Evolutionary conservation across 129 eudicot species (phyloP).

Genomic region (Tanacetum coccineum): DNA sequence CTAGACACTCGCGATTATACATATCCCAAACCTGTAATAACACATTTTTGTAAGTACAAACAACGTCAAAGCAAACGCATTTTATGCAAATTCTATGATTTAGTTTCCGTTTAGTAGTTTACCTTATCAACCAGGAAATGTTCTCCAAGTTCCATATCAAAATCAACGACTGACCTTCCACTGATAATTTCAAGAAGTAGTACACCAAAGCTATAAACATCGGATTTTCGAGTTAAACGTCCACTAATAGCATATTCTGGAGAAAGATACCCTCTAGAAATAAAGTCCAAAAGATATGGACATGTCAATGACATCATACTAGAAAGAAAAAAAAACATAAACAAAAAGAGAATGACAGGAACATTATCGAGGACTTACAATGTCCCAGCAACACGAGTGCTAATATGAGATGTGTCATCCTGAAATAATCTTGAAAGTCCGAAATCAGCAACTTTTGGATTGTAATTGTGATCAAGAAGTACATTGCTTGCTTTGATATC

Average conservation of each 20-base stretch:
- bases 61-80: background rate
- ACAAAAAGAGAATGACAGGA: background rate
- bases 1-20: constrained; percentile 45
- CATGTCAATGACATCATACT: constrained; percentile 3
- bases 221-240: constrained; percentile 73
- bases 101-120: background rate
- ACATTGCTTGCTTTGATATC: too few species aligned
- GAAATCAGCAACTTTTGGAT: constrained; percentile 26
- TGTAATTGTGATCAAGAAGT: too few species aligned
- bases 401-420: constrained; percentile 55
- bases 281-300: background rate
- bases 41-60: constrained; percentile 4
- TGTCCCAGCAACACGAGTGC: constrained; percentile 94
- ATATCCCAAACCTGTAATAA: constrained; percentile 61
- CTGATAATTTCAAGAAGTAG: constrained; percentile 62
- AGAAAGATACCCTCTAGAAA: constrained; percentile 75
- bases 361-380: constrained; percentile 48
- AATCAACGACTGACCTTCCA: constrained; percentile 60
- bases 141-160: constrained; percentile 61
- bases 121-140: constrained; percentile 80
- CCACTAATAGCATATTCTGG: constrained; percentile 88
- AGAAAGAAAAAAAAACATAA: background rate
- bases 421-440: constrained; percentile 72
- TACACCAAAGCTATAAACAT: constrained; percentile 88
- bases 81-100: background rate